Percentiles rank a stretch among this genome's conserved stretches.
Conservation (phyloP, 768 basidiomycete species). For the Calocybe cyanea region DNA sequence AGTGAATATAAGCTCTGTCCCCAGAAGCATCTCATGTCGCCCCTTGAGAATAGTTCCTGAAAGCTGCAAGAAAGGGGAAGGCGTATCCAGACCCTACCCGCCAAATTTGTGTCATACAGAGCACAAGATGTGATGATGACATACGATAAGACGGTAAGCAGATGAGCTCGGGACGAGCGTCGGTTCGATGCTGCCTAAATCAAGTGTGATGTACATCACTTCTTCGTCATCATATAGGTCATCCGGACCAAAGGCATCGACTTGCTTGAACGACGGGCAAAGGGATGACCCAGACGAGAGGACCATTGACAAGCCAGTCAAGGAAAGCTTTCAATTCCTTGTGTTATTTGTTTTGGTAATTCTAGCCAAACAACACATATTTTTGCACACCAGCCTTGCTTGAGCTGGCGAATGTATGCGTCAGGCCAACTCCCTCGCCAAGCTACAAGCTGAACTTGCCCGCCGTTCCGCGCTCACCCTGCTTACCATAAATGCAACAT, state of each 20-base stretch:
- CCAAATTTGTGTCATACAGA: not conserved
- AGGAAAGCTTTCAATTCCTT: no score
- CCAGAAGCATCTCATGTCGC: slow-evolving; percentile 60
- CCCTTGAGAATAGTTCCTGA: slow-evolving; percentile 75
- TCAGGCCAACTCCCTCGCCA: no score
- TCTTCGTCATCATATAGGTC: slow-evolving; percentile 56
- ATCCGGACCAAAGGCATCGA: slow-evolving; percentile 64
- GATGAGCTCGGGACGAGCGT: slow-evolving; percentile 70
- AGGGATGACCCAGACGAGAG: slow-evolving; percentile 22
- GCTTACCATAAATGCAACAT: slow-evolving; percentile 65
- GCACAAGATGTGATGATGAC: slow-evolving; percentile 20
- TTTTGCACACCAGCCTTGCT: not conserved
- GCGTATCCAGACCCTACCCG: slow-evolving; percentile 68
- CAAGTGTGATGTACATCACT: slow-evolving; percentile 69
- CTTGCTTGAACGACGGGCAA: slow-evolving; percentile 61
- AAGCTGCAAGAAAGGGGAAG: slow-evolving; percentile 73
- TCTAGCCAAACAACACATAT: slow-evolving; percentile 1
- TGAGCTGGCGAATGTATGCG: no score
- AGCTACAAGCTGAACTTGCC: no score
- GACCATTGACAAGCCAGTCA: no score
- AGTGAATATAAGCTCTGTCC: slow-evolving; percentile 73
- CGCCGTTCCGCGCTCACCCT: slow-evolving; percentile 87
- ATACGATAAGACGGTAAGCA: slow-evolving; percentile 70
- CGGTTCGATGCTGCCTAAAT: slow-evolving; percentile 69
- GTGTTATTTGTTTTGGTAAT: not conserved